These are phyloP conservation scores for Staphylotrichum longicolle DNA, from an alignment of 495 filamentous ascomycete species.

Conservation along the genomic window DNA sequence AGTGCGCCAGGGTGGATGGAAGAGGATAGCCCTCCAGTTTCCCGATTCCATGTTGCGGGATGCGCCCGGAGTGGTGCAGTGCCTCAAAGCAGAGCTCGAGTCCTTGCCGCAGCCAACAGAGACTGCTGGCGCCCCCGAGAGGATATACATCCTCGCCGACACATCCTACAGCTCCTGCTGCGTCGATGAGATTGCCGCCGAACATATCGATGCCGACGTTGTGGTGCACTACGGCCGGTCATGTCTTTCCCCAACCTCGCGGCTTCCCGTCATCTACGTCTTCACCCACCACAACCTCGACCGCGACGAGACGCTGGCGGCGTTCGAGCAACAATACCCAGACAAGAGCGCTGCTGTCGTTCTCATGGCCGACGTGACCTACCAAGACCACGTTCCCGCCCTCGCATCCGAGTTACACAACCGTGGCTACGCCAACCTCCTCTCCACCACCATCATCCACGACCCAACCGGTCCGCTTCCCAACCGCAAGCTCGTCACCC, in stretches of 20 bases:
- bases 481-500: conserved; percentile 62
- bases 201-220: conserved; percentile 86
- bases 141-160: conserved; percentile 85
- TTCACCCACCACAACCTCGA: conserved; percentile 73
- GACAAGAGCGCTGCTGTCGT: conserved; percentile 63
- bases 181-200: conserved; percentile 94
- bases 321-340: conserved; percentile 68
- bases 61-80: conserved; percentile 74
- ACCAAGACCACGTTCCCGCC: conserved; percentile 62
- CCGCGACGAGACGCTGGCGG: conserved; percentile 52
- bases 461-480: conserved; percentile 78
- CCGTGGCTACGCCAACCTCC: conserved; percentile 67
- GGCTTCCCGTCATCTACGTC: conserved; percentile 87
- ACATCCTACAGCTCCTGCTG: conserved; percentile 97
- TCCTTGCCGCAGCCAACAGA: conserved; percentile 16
- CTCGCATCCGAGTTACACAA: conserved; percentile 50
- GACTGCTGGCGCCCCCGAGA: conserved; percentile 28
- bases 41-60: conserved; percentile 88
- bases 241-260: conserved; percentile 85
- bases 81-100: conserved; percentile 59
- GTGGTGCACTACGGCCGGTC: conserved; percentile 94
- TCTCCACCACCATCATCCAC: conserved; percentile 68
- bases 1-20: conserved; percentile 67
- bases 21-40: conserved; percentile 84
- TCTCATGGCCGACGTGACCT: conserved; percentile 88